Evolutionary conservation across 331 rosid genomes (phyloP).

Genomic region (Phaseolus coccineus): DNA sequence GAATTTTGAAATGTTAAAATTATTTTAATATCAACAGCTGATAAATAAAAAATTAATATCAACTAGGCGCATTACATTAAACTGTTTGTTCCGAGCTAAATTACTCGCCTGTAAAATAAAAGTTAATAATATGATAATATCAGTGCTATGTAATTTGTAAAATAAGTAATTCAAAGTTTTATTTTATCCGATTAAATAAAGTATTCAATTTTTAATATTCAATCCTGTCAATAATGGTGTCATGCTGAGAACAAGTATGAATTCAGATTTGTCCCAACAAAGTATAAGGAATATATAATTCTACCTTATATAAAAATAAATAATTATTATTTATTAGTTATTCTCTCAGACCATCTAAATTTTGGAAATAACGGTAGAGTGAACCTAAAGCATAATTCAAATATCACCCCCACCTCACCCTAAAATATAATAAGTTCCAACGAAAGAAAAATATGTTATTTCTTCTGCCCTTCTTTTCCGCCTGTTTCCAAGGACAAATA

Average conservation of each 20-base stretch:
- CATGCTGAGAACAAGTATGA: background rate
- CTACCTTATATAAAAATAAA: background rate
- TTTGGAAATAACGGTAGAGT: constrained; percentile 13
- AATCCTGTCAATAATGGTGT: background rate
- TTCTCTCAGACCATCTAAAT: constrained; percentile 20
- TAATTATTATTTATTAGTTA: constrained; percentile 3
- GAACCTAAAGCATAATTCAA: constrained; percentile 12
- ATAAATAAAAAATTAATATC: too few species aligned
- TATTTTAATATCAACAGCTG: too few species aligned
- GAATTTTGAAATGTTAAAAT: too few species aligned
- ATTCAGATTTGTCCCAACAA: background rate
- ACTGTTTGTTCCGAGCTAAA: too few species aligned
- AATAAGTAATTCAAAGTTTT: too few species aligned
- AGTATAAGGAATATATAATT: background rate
- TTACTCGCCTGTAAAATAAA: too few species aligned
- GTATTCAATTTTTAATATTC: background rate
- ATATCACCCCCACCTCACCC: constrained; percentile 34
- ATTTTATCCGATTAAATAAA: too few species aligned
- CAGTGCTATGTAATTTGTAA: too few species aligned
- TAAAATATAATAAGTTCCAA: constrained; percentile 23
- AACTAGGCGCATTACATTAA: too few species aligned
- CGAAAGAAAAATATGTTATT: constrained; percentile 22
- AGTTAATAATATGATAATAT: too few species aligned
- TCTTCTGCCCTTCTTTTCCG: constrained; percentile 32
- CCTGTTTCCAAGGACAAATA: constrained; percentile 32